These are phyloP conservation scores for Cutaneotrichosporon daszewskae DNA, from an alignment of 1,284 basidiomycete species.

Conservation along the genomic window DNA sequence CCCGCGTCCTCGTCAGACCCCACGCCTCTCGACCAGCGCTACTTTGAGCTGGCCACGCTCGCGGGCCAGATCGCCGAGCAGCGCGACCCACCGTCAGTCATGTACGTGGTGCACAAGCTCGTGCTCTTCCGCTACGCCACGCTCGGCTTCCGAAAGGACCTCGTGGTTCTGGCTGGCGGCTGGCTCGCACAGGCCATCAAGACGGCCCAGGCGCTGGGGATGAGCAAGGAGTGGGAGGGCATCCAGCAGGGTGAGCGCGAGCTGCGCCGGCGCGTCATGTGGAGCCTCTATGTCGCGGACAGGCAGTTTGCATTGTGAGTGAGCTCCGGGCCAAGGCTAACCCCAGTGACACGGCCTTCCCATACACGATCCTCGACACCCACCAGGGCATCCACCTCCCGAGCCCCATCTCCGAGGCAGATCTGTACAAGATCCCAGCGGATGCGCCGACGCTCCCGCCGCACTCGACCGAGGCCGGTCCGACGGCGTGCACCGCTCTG, in stretches of 20 bases:
- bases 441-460: constrained; percentile 28
- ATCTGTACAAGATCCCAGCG: constrained; percentile 32
- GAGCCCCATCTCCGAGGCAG: constrained; percentile 37
- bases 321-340: not conserved
- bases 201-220: constrained; percentile 36
- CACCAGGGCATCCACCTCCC: constrained; percentile 40
- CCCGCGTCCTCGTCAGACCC: constrained; percentile 22
- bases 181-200: constrained; percentile 40
- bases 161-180: constrained; percentile 25
- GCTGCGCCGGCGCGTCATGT: constrained; percentile 39
- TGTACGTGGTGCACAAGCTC: constrained; percentile 42
- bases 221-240: constrained; percentile 43
- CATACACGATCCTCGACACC: constrained; percentile 40
- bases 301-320: constrained; percentile 31
- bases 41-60: constrained; percentile 37
- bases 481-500: constrained; percentile 35
- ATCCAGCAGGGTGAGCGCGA: constrained; percentile 39
- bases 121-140: constrained; percentile 35
- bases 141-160: constrained; percentile 27
- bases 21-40: constrained; percentile 40
- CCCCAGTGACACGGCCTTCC: constrained; percentile 30
- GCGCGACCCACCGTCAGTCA: constrained; percentile 32
- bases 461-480: constrained; percentile 29
- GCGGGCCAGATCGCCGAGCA: constrained; percentile 34
- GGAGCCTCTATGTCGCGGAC: constrained; percentile 40